phyloP scores from a whole-genome alignment of 129 eudicot genomes.

The Dittrichia graveolens region DNA sequence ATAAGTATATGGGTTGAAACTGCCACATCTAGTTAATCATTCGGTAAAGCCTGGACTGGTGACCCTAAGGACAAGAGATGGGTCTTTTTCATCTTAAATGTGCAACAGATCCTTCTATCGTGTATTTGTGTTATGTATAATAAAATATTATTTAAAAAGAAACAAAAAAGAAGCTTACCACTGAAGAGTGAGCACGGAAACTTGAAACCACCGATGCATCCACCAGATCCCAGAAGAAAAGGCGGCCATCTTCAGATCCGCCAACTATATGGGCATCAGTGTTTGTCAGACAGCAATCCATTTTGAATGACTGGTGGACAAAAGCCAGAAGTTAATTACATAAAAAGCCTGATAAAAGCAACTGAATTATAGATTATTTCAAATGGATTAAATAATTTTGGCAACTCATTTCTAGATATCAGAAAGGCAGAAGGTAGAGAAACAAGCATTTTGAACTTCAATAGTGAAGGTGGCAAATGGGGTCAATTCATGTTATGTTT shows the following conservation, averaged over 20 bases:
- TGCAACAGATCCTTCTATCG: no score
- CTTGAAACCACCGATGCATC: slow-evolving; percentile 86
- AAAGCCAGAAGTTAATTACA: slow-evolving; percentile 16
- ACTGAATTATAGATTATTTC: neutral
- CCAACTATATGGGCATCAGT: slow-evolving; percentile 87
- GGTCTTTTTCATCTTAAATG: no score
- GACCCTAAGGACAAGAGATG: no score
- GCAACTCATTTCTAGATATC: slow-evolving; percentile 9
- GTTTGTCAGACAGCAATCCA: slow-evolving; percentile 95
- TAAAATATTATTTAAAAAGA: neutral
- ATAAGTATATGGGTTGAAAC: no score
- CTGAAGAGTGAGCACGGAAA: slow-evolving; percentile 90
- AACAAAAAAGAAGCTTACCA: slow-evolving; percentile 52
- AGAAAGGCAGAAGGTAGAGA: neutral
- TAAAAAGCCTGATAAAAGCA: slow-evolving; percentile 6
- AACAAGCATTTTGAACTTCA: neutral
- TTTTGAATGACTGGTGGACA: slow-evolving; percentile 74
- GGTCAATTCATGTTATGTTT: no score
- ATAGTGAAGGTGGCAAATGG: neutral
- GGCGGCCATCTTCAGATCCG: slow-evolving; percentile 93
- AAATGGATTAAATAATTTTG: neutral
- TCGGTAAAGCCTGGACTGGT: no score
- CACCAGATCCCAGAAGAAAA: slow-evolving; percentile 95
- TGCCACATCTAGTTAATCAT: no score
- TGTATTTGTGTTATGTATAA: no score